Evolutionary conservation across 2,329 filamentous ascomycete genomes (phyloP), one percentile per base, ranked within the genome.

Genomic region (Stachybotrys echinatus): DNA sequence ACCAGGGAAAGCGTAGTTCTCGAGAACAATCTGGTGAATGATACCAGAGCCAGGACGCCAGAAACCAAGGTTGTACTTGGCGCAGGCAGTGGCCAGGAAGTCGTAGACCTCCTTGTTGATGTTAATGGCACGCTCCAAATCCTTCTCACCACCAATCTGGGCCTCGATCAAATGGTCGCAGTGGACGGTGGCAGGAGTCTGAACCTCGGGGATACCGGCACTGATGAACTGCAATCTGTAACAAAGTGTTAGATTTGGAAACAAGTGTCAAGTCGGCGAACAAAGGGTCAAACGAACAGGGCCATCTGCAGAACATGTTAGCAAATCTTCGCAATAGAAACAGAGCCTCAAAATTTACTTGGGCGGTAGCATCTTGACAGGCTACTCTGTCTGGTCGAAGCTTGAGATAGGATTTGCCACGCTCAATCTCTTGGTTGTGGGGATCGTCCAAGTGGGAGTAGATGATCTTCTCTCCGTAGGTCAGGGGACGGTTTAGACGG

Each of bases 211-310:
- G 89, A 99, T 92, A 71, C 92, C 92, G 54, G 94, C 92, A 50
- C 90, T 96, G 92, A 99, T 99, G 83, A 99, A 99, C 79, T 99
- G 94, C 52, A 99, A 82, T n/a, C n/a, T n/a, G n/a, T n/a, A n/a
- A n/a, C n/a, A n/a, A n/a, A n/a, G n/a, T n/a, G n/a, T n/a, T n/a
- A n/a, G n/a, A n/a, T n/a, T n/a, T n/a, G n/a, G n/a, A n/a, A n/a
- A n/a, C n/a, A n/a, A n/a, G n/a, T n/a, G n/a, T n/a, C n/a, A n/a
- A n/a, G n/a, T n/a, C n/a, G n/a, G n/a, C n/a, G n/a, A n/a, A n/a
- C n/a, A n/a, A n/a, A n/a, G n/a, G n/a, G n/a, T n/a, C n/a, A n/a
- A n/a, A n/a, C n/a, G n/a, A n/a, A n/a, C n/a, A n/a, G n/a, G n/a
- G n/a, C n/a, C n/a, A n/a, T n/a, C n/a, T n/a, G n/a, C n/a, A n/a